Evolutionary conservation across 2,329 filamentous ascomycete genomes (phyloP), one percentile per base, ranked within the genome.

Genomic region (Sporothrix luriei): DNA sequence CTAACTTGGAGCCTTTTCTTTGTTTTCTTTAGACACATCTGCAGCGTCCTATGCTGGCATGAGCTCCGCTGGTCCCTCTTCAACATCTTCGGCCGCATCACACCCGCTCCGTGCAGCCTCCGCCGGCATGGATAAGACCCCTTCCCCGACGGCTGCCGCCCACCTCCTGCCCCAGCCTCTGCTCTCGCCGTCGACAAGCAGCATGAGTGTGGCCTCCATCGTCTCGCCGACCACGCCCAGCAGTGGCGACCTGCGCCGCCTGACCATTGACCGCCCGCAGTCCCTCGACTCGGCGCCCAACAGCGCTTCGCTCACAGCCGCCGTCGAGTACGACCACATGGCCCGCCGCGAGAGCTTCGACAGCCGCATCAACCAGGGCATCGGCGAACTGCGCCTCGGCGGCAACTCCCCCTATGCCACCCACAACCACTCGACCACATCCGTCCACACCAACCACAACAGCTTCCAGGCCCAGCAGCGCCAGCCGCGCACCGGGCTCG

Each of bases 291-390:
- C 80, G 38, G 76, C 74, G 10, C 77, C 77, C 11, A 78, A 77
- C 73, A 76, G 78, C 68, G 74, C 75, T 24, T 33, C 66, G 6
- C 59, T 73, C 7, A 33, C 66, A 0, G 52, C 68, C 10, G 21
- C 65, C 1, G 29, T 33, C n/a, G 73, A 74, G 6, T 73, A 71
- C 52, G 73, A 73, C 49, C 72, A 75, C 21, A 74, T 80, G 76
- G 88, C 89, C 62, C 85, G 90, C 70, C 87, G 91, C 67, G 91
- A 92, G 79, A 94, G 91, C 75, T 90, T 94, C 4, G 91, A 94
- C 78, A 93, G 91, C 78, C 86, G 91, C 72, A 89, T 94, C 77
- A 91, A 92, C 75, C 87, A 88, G 73, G 86, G 85, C 57, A 89
- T 94, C 78, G 86, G 84, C 69, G 89, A 91, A 59, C 84, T 94